A percentile compares a stretch with the other conserved stretches of the same genome.
Evolutionary conservation across 495 filamentous ascomycete genomes (phyloP).

Genomic region (Aspergillus sparsus): DNA sequence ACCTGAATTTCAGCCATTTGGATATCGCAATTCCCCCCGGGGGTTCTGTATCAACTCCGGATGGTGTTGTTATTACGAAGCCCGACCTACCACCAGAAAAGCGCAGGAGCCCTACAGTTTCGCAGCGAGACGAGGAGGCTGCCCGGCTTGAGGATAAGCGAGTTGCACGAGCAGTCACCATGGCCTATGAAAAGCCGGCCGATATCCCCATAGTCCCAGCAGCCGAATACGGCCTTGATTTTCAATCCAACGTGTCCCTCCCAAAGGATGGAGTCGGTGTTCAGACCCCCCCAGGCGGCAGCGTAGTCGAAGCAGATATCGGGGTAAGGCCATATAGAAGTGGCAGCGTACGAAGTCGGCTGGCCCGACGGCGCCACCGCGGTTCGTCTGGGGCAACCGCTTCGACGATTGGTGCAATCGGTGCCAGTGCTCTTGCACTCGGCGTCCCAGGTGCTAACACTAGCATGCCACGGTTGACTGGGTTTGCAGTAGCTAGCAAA

Average conservation of each 20-base stretch:
- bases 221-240: slow-evolving; percentile 35
- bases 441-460: slow-evolving; percentile 59
- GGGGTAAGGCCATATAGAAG: slow-evolving; percentile 63
- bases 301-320: slow-evolving; percentile 66
- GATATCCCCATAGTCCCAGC: slow-evolving; percentile 31
- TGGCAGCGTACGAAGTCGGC: slow-evolving; percentile 79
- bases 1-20: slow-evolving; percentile 82
- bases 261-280: slow-evolving; percentile 50
- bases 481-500: slow-evolving; percentile 94
- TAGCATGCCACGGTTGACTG: slow-evolving; percentile 76
- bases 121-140: slow-evolving; percentile 52
- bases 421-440: slow-evolving; percentile 62
- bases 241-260: slow-evolving; percentile 36
- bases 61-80: slow-evolving; percentile 45
- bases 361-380: slow-evolving; percentile 71
- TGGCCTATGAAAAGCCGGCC: slow-evolving; percentile 58
- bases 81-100: slow-evolving; percentile 36
- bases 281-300: slow-evolving; percentile 64
- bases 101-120: slow-evolving; percentile 41
- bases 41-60: slow-evolving; percentile 40
- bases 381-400: slow-evolving; percentile 85
- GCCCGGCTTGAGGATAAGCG: slow-evolving; percentile 58
- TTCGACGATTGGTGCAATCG: slow-evolving; percentile 68
- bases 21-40: slow-evolving; percentile 47
- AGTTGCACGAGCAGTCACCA: slow-evolving; percentile 60